Evolutionary conservation across 73 alveolate species (phyloP).

Genomic region (Symbiodinium natans): DNA sequence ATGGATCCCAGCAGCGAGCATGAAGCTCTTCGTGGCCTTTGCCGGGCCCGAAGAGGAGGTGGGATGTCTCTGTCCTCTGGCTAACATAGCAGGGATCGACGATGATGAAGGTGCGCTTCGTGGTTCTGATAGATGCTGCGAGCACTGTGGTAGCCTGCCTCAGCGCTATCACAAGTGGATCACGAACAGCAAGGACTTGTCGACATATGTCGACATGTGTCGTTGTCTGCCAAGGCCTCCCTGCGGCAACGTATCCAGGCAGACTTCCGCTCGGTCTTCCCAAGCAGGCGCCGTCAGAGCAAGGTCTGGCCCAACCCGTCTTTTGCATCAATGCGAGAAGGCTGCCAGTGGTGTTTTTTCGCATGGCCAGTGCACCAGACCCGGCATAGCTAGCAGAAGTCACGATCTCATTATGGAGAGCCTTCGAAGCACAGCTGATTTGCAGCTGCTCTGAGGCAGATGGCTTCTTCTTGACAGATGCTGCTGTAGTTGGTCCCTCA

Average conservation of each 20-base stretch:
- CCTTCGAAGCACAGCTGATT: background rate
- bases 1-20: background rate
- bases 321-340: background rate
- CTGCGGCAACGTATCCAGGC: slow-evolving; percentile 48
- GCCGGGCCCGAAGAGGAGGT: slow-evolving; percentile 66
- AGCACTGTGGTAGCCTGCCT: slow-evolving; percentile 42
- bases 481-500: background rate
- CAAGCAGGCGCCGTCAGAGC: slow-evolving; percentile 35
- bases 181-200: too few relatives aligned
- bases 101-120: slow-evolving; percentile 30
- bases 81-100: background rate
- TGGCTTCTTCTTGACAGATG: slow-evolving; percentile 81
- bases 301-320: background rate
- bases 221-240: slow-evolving; percentile 37
- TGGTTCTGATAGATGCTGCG: slow-evolving; percentile 45
- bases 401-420: background rate
- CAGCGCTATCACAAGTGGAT: too few relatives aligned
- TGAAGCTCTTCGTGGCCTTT: slow-evolving; percentile 72
- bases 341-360: slow-evolving; percentile 59
- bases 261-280: slow-evolving; percentile 66
- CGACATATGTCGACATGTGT: too few relatives aligned
- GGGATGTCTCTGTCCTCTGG: too few relatives aligned
- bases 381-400: background rate
- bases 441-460: slow-evolving; percentile 15
- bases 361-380: slow-evolving; percentile 54